These are phyloP conservation scores for Amanita phalloides DNA, from an alignment of 768 basidiomycete genomes.

Conservation along the genomic window DNA sequence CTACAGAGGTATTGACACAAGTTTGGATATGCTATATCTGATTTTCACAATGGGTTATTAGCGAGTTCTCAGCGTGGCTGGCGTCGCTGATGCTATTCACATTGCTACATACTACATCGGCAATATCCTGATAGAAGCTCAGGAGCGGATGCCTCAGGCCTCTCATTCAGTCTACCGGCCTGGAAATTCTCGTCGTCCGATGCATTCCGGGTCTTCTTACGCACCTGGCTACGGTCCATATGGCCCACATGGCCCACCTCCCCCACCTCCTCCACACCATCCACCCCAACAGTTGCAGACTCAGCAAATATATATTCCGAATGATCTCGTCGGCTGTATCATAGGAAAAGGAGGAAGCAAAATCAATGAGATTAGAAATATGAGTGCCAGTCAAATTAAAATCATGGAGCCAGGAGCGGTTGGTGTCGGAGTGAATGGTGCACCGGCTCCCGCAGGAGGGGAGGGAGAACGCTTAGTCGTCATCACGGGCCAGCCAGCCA, in stretches of 20 bases:
- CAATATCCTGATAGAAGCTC: conserved; percentile 90
- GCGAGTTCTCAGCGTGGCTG: conserved; percentile 96
- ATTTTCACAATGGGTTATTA: conserved; percentile 21
- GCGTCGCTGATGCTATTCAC: conserved; percentile 98
- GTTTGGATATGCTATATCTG: conserved; percentile 4
- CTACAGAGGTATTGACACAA: conserved; percentile 74
- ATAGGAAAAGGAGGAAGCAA: conserved; percentile 98
- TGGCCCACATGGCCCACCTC: conserved; percentile 15
- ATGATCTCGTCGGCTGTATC: conserved; percentile 93
- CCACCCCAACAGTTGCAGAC: conserved; percentile 77
- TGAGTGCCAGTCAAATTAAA: conserved; percentile 94
- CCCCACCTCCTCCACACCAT: conserved; percentile 30
- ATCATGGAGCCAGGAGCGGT: conserved; percentile 95
- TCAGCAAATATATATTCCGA: conserved; percentile 97
- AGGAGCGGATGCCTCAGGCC: conserved; percentile 71
- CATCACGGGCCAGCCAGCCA: conserved; percentile 90
- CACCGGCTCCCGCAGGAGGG: conserved; percentile 57
- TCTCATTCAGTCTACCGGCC: conserved; percentile 61
- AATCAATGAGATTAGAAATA: conserved; percentile 96
- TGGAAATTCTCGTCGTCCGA: conserved; percentile 33
- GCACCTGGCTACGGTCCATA: conserved; percentile 57
- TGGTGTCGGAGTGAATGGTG: conserved; percentile 56
- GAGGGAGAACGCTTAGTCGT: conserved; percentile 91
- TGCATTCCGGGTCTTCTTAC: conserved; percentile 54
- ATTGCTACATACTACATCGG: conserved; percentile 99